Percentiles rank a stretch among this genome's conserved stretches.
These are phyloP conservation scores for Euphorbia pulcherrima DNA, from an alignment of 345 rosid genomes.

Conservation along the genomic window DNA sequence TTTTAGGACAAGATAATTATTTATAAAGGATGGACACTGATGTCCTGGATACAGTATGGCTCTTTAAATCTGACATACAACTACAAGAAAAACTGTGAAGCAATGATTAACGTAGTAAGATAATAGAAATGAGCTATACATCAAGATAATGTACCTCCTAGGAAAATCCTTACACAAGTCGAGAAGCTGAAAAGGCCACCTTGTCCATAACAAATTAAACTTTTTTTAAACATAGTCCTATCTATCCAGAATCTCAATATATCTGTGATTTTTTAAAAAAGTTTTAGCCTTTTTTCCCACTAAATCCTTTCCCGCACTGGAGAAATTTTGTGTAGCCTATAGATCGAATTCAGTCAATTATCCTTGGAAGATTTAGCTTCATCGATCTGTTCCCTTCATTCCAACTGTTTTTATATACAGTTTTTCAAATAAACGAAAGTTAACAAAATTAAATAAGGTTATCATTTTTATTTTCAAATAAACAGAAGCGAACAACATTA, in stretches of 20 bases:
- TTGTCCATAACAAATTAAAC: background rate
- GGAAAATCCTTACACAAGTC: background rate
- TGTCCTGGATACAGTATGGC: background rate
- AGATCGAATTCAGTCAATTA: no score
- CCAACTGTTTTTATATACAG: background rate
- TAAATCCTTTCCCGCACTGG: background rate
- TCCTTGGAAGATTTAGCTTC: background rate
- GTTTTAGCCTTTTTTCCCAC: background rate
- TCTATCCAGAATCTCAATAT: background rate
- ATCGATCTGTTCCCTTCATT: background rate
- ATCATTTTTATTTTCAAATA: background rate
- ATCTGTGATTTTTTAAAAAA: background rate
- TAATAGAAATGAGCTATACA: background rate
- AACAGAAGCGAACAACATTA: background rate
- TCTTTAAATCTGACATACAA: background rate
- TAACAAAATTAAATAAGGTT: background rate
- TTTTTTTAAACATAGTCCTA: background rate
- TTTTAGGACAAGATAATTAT: no score
- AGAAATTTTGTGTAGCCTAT: no score
- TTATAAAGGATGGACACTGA: no score
- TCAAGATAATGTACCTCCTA: background rate
- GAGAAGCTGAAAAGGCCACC: background rate
- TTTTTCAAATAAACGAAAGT: background rate
- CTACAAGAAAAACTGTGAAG: background rate
- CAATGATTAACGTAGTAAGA: background rate